Evolutionary conservation across 2,329 filamentous ascomycete species (phyloP).

Genomic region (Penicillium sp.): DNA sequence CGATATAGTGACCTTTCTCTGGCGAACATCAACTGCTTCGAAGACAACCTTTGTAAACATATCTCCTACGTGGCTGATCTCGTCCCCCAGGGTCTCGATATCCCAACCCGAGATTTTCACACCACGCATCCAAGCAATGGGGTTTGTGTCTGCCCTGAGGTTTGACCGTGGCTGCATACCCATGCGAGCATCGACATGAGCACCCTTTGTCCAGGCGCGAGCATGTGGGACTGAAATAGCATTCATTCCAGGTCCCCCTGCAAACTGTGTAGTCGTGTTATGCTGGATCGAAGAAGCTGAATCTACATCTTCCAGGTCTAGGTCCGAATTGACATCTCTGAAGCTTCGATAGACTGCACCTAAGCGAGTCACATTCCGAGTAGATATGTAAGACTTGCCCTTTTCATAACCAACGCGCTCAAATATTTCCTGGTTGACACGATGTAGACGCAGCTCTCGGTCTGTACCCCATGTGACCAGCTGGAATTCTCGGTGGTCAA

Average conservation of each 20-base stretch:
- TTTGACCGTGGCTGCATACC: slow-evolving; percentile 51
- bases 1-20: slow-evolving; percentile 56
- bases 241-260: slow-evolving; percentile 45
- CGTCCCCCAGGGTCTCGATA: slow-evolving; percentile 58
- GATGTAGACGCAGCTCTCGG: slow-evolving; percentile 76
- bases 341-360: slow-evolving; percentile 86
- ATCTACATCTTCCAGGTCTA: slow-evolving; percentile 55
- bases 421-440: slow-evolving; percentile 64
- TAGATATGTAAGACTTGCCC: slow-evolving; percentile 64
- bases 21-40: slow-evolving; percentile 58
- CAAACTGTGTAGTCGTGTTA: slow-evolving; percentile 17
- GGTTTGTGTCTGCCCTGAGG: slow-evolving; percentile 53
- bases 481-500: slow-evolving; percentile 86
- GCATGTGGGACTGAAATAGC: slow-evolving; percentile 55
- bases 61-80: slow-evolving; percentile 61
- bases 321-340: slow-evolving; percentile 65
- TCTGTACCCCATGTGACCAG: slow-evolving; percentile 92
- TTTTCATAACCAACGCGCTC: slow-evolving; percentile 71
- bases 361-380: slow-evolving; percentile 73
- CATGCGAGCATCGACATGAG: slow-evolving; percentile 49
- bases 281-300: slow-evolving; percentile 30
- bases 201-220: slow-evolving; percentile 46
- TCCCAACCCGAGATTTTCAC: slow-evolving; percentile 60
- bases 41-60: slow-evolving; percentile 63
- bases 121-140: slow-evolving; percentile 65